These are phyloP conservation scores for Bathelium albidoporum DNA, from an alignment of 495 filamentous ascomycete species.

Conservation along the genomic window DNA sequence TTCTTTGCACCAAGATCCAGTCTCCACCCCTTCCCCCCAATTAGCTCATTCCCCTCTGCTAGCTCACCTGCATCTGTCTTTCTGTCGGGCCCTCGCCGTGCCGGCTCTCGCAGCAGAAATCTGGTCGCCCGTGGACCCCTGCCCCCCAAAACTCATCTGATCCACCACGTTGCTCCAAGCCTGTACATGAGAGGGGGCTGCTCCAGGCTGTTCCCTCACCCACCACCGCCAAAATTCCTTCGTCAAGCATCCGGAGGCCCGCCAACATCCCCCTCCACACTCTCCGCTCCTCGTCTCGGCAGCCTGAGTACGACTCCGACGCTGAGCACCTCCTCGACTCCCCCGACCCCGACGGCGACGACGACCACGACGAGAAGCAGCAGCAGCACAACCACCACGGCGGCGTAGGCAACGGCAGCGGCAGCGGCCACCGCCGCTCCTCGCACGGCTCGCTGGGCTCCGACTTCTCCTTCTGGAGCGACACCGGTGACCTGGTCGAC, in stretches of 20 bases:
- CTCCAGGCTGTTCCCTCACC: constrained; percentile 32
- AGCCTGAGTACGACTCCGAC: constrained; percentile 27
- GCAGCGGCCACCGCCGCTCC: constrained; percentile 35
- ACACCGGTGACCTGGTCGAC: constrained; percentile 87
- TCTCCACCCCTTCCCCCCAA: neutral
- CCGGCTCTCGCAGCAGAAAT: neutral
- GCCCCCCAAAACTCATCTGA: neutral
- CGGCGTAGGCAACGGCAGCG: constrained; percentile 10
- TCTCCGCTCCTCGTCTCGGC: constrained; percentile 35
- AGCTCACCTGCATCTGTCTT: neutral
- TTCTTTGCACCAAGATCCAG: neutral
- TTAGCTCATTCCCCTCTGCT: neutral
- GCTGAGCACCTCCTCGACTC: constrained; percentile 7
- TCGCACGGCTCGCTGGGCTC: constrained; percentile 52
- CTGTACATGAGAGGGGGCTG: constrained; percentile 36
- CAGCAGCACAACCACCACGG: constrained; percentile 34
- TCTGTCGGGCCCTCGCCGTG: neutral
- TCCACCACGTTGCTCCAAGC: neutral
- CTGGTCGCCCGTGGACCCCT: neutral
- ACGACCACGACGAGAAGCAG: constrained; percentile 23
- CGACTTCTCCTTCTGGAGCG: constrained; percentile 75
- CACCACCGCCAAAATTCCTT: constrained; percentile 55
- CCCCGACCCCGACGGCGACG: constrained; percentile 11
- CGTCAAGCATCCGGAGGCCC: constrained; percentile 36
- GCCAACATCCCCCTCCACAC: constrained; percentile 50